These are phyloP conservation scores for Neltuma alba DNA, from an alignment of 306 rosid species.

Conservation along the genomic window DNA sequence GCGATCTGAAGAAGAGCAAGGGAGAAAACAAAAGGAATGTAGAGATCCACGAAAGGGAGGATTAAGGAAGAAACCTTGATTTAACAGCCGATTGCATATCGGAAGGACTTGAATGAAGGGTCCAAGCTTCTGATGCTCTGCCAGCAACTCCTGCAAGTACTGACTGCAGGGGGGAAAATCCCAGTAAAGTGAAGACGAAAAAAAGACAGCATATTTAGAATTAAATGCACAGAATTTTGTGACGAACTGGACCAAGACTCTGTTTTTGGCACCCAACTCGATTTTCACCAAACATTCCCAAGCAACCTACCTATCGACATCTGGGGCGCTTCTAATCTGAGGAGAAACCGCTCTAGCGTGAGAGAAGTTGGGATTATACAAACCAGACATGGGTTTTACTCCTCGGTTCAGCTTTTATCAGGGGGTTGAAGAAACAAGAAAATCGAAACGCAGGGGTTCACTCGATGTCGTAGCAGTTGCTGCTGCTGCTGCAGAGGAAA, in stretches of 20 bases:
- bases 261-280: background rate
- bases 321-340: conserved; percentile 81
- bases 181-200: background rate
- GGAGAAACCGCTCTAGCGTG: conserved; percentile 98
- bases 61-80: conserved; percentile 68
- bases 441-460: conserved; percentile 29
- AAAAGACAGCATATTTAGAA: conserved; percentile 30
- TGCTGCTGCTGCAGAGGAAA: conserved; percentile 61
- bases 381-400: conserved; percentile 73
- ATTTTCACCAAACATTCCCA: conserved; percentile 27
- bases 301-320: conserved; percentile 72
- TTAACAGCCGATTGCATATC: conserved; percentile 83
- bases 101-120: conserved; percentile 92
- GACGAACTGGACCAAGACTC: background rate
- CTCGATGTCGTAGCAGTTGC: conserved; percentile 51
- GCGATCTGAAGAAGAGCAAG: conserved; percentile 45
- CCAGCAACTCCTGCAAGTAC: conserved; percentile 87
- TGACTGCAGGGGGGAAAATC: conserved; percentile 51
- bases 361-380: conserved; percentile 92
- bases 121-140: conserved; percentile 93
- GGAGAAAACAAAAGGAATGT: conserved; percentile 18
- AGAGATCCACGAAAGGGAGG: conserved; percentile 53
- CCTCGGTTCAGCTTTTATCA: conserved; percentile 23
- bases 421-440: conserved; percentile 58
- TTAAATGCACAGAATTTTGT: conserved; percentile 41